These are phyloP conservation scores for Gigaspora rosea DNA, from an alignment of 192 early-diverging fungal genomes.

Conservation along the genomic window DNA sequence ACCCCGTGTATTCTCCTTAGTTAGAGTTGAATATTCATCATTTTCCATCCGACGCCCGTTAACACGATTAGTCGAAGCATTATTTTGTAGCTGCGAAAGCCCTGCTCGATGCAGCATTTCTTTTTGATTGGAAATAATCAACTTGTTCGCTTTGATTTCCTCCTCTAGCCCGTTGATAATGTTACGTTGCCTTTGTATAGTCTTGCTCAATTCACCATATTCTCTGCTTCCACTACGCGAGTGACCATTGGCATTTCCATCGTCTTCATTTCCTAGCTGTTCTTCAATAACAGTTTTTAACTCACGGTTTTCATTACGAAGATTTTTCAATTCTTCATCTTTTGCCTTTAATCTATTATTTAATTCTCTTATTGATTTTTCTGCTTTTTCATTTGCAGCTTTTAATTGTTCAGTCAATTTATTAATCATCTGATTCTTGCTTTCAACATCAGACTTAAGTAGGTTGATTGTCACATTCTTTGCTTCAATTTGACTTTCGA, in stretches of 20 bases:
- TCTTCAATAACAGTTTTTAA: constrained; percentile 29
- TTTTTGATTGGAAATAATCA: not conserved
- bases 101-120: constrained; percentile 1
- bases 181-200: not conserved
- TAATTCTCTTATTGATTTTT: constrained; percentile 48
- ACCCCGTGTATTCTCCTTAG: not conserved
- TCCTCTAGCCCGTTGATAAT: not conserved
- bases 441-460: constrained; percentile 11
- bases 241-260: constrained; percentile 16
- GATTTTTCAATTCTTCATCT: constrained; percentile 38
- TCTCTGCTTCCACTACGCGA: constrained; percentile 9
- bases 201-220: not conserved
- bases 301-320: constrained; percentile 34
- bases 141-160: not conserved
- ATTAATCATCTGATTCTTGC: constrained; percentile 13
- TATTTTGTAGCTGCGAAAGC: not conserved
- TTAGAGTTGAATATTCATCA: not conserved
- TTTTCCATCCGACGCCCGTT: not conserved
- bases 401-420: constrained; percentile 5
- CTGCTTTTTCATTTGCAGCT: not conserved
- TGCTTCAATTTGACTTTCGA: not conserved
- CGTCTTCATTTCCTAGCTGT: constrained; percentile 38
- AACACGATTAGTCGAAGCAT: not conserved
- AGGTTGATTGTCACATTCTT: constrained; percentile 13
- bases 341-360: constrained; percentile 21